Evolutionary conservation across 108 stramenopile species (phyloP).

Genomic region (Pseudonitzschia pungens): DNA sequence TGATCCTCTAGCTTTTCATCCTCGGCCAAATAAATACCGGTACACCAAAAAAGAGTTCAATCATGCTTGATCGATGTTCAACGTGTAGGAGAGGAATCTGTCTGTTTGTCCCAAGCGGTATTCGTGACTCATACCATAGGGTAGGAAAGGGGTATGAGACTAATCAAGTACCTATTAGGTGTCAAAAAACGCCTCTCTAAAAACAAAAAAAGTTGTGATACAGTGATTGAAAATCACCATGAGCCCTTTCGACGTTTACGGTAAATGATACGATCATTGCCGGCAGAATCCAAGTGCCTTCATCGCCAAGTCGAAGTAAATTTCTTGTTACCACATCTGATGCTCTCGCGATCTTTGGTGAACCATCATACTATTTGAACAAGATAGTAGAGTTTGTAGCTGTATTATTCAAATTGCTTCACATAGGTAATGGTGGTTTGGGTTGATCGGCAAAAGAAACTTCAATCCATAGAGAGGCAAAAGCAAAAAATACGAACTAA

Average conservation of each 20-base stretch:
- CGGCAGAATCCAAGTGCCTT: no score
- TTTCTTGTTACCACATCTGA: no score
- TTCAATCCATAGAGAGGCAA: not conserved
- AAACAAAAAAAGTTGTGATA: not conserved
- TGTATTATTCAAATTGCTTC: slow-evolving; percentile 16
- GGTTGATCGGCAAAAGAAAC: not conserved
- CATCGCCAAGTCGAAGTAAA: no score
- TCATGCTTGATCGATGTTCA: not conserved
- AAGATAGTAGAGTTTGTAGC: slow-evolving; percentile 17
- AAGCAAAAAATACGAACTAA: not conserved
- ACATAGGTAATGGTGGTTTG: not conserved
- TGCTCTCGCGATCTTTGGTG: no score
- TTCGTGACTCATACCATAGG: no score
- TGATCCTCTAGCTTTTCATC: not conserved
- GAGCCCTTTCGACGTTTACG: no score
- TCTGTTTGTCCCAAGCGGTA: not conserved
- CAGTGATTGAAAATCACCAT: not conserved
- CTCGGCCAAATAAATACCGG: not conserved
- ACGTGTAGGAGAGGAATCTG: not conserved
- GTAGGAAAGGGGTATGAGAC: not conserved
- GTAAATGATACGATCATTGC: no score
- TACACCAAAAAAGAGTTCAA: not conserved
- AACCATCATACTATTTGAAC: not conserved
- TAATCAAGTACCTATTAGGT: not conserved
- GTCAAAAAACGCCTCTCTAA: not conserved